A percentile compares a stretch with the other conserved stretches of the same genome.
Conservation (phyloP, 192 early-diverging fungal genomes). For the Martensiomyces pterosporus region DNA sequence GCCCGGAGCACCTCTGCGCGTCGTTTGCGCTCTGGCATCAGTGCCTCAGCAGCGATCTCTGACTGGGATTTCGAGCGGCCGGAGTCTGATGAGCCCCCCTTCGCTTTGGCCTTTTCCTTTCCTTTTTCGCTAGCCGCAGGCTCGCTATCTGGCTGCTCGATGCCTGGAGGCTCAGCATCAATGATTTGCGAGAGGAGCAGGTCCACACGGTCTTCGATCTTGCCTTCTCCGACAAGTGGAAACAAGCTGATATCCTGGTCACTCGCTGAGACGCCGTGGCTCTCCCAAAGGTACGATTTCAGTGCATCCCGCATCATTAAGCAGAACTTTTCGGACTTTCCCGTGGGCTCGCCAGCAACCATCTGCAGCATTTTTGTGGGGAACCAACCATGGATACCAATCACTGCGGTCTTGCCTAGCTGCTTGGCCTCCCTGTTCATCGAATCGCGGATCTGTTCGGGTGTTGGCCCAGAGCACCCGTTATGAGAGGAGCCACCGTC, state of each 20-base stretch:
- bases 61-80: conserved; percentile 7
- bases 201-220: conserved; percentile 83
- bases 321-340: conserved; percentile 85
- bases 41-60: conserved; percentile 16
- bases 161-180: conserved; percentile 11
- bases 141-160: too few relatives aligned
- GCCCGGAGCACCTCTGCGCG: conserved; percentile 26
- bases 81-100: neutral
- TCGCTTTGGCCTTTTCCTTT: conserved; percentile 8
- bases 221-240: conserved; percentile 88
- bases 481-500: neutral
- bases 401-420: conserved; percentile 58
- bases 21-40: conserved; percentile 28
- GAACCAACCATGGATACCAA: conserved; percentile 94
- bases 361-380: conserved; percentile 67
- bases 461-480: neutral
- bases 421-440: conserved; percentile 19
- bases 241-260: conserved; percentile 63
- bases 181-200: conserved; percentile 72
- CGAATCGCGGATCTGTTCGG: conserved; percentile 12
- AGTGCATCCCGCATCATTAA: conserved; percentile 78
- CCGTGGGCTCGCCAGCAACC: conserved; percentile 90
- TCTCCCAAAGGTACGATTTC: conserved; percentile 51
- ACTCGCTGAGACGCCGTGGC: conserved; percentile 47
- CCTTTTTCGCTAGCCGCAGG: too few relatives aligned